Conservation (phyloP, 2,329 filamentous ascomycete species). For the Nothopassalora personata region DNA sequence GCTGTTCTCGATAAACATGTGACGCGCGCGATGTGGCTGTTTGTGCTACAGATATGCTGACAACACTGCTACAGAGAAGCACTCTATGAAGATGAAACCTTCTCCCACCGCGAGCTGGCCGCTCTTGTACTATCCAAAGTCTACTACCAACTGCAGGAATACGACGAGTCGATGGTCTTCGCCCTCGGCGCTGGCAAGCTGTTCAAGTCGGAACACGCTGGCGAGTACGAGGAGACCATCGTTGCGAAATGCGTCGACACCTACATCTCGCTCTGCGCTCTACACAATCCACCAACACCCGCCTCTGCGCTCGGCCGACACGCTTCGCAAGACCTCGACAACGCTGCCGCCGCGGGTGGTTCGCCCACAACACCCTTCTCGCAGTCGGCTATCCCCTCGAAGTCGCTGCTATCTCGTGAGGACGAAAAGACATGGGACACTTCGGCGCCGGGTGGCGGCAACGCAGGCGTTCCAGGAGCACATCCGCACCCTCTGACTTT, state of each 20-base stretch:
- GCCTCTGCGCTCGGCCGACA: constrained; percentile 28
- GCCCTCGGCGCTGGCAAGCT: constrained; percentile 90
- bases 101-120: constrained; percentile 88
- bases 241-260: constrained; percentile 96
- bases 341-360: constrained; percentile 61
- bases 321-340: constrained; percentile 52
- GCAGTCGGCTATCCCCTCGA: constrained; percentile 85
- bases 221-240: constrained; percentile 98
- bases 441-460: constrained; percentile 51
- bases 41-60: constrained; percentile 13
- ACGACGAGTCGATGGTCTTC: constrained; percentile 99
- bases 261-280: constrained; percentile 76
- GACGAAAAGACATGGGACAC: constrained; percentile 60
- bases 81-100: constrained; percentile 92
- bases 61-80: constrained; percentile 63
- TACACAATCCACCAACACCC: constrained; percentile 49
- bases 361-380: constrained; percentile 95
- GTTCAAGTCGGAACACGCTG: constrained; percentile 83
- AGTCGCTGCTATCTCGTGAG: constrained; percentile 84
- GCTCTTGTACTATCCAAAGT: constrained; percentile 95
- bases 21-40: not conserved
- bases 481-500: constrained; percentile 60
- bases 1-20: not conserved
- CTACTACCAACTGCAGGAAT: constrained; percentile 97
- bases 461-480: constrained; percentile 49